A percentile compares a stretch with the other conserved stretches of the same genome.
Conservation (phyloP, 2,329 filamentous ascomycete species). For the Falciphora oryzae region DNA sequence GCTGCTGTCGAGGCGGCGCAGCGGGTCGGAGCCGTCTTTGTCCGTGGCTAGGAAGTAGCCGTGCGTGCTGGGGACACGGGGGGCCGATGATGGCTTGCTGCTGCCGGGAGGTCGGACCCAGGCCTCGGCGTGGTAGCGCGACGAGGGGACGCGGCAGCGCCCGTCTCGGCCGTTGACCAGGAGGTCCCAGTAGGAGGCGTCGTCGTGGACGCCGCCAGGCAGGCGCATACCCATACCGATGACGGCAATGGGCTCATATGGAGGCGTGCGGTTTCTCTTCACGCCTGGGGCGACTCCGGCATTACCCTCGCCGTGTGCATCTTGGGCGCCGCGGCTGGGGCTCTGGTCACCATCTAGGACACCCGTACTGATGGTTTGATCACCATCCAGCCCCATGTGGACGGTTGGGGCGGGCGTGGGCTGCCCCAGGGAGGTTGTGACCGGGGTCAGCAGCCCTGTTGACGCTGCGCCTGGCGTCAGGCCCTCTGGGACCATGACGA, state of each 20-base stretch:
- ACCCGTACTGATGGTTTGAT: no score
- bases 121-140: constrained; percentile 22
- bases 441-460: neutral
- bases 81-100: constrained; percentile 9
- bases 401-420: neutral
- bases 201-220: constrained; percentile 23
- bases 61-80: constrained; percentile 16
- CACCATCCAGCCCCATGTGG: neutral
- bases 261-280: neutral
- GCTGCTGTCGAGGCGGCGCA: constrained; percentile 23
- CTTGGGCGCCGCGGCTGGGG: no score
- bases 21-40: constrained; percentile 16
- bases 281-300: no score
- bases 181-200: constrained; percentile 26
- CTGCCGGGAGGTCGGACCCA: constrained; percentile 11
- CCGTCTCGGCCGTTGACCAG: constrained; percentile 23
- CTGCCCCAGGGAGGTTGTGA: neutral
- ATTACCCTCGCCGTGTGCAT: no score
- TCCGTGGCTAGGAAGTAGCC: constrained; percentile 22
- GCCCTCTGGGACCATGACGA: neutral
- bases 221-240: constrained; percentile 28
- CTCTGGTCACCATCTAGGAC: no score
- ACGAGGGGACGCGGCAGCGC: constrained; percentile 20
- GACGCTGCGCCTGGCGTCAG: neutral
- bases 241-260: constrained; percentile 24